Evolutionary conservation across 2,329 filamentous ascomycete species (phyloP), one percentile per base, ranked within the genome.

Genomic region (Xylaria sp.): DNA sequence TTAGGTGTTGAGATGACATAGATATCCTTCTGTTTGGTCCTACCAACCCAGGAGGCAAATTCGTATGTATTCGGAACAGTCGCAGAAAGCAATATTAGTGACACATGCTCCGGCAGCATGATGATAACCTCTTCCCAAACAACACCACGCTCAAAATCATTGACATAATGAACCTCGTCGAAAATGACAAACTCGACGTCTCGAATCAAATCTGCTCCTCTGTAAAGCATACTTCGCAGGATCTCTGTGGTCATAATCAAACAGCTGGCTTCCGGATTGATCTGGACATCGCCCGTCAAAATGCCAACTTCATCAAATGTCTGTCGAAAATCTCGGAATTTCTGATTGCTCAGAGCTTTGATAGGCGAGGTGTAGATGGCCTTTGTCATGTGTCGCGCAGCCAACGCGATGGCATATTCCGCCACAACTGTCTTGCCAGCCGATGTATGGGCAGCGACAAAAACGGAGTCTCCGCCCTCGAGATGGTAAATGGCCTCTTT

Each of bases 121-220:
- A 99, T 99, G 68, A 99, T 99, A 66, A 99, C 94, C 73, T 99
- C 94, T 73, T 99, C 94, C 94, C 94, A 99, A 0, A 99, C 94
- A 5, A 99, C 94, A 67, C 94, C 94, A 74, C 94, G 85, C 71
- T 97, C 94, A 21, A 89, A 82, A 70, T 99, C 94, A 69, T 97
- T 99, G 61, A 99, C 93, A 69, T 99, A 99, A 74, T 99, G 94
- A 1, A 99, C 94, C 73, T 99, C 94, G 66, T 99, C 94, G 59
- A 99, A 99, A 44, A 99, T 97, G 63, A 99, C 94, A 70, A 96
- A 99, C 63, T 99, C 94, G 7, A 99, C 94, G 69, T 99, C 94
- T 63, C 94, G 85, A 62, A 99, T 97, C 16, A 99, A 76, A 76
- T 99, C 94, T 5, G 94, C 93, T 56, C 94, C 94, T 55, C 93